Percentiles rank a stretch among this genome's conserved stretches.
Conservation (phyloP, 768 basidiomycete species). For the Leccinellum rugosiceps region DNA sequence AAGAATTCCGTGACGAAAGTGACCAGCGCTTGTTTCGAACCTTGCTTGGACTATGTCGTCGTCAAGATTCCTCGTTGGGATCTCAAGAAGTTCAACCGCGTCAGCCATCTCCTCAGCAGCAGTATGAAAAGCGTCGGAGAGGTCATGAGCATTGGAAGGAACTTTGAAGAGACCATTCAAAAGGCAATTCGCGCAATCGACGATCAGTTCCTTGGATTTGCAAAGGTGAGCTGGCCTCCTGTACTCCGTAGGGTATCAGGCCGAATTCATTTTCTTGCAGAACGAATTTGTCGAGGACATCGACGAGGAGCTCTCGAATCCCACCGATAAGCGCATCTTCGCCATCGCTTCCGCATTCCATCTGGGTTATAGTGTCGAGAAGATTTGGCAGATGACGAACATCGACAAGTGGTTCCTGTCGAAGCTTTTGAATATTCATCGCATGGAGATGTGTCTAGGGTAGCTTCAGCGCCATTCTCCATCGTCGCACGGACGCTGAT, state of each 20-base stretch:
- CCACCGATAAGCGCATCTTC: slow-evolving; percentile 96
- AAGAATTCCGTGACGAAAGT: slow-evolving; percentile 96
- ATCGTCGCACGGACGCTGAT: background rate
- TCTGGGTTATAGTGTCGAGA: slow-evolving; percentile 90
- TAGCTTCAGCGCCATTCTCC: slow-evolving; percentile 34
- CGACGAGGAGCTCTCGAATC: slow-evolving; percentile 89
- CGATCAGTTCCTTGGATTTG: slow-evolving; percentile 91
- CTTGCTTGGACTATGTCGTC: slow-evolving; percentile 93
- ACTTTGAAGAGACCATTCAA: slow-evolving; percentile 98
- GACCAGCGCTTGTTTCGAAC: slow-evolving; percentile 97
- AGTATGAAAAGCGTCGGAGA: slow-evolving; percentile 99
- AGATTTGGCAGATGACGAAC: slow-evolving; percentile 96
- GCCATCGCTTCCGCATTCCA: slow-evolving; percentile 94
- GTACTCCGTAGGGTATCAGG: background rate
- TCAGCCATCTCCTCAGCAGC: slow-evolving; percentile 85
- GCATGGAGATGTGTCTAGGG: slow-evolving; percentile 76
- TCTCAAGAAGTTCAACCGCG: slow-evolving; percentile 94
- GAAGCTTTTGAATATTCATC: slow-evolving; percentile 78
- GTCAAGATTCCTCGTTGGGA: slow-evolving; percentile 99
- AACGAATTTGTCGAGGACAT: slow-evolving; percentile 87
- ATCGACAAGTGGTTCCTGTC: slow-evolving; percentile 99
- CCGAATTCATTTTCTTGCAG: slow-evolving; percentile 34
- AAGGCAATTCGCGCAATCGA: slow-evolving; percentile 98
- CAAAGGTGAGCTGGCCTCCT: slow-evolving; percentile 51
- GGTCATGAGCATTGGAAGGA: slow-evolving; percentile 98